Percentiles rank a stretch among this genome's conserved stretches.
phyloP scores from a whole-genome alignment of 2,329 filamentous ascomycete species.

The Orbilia oligospora region DNA sequence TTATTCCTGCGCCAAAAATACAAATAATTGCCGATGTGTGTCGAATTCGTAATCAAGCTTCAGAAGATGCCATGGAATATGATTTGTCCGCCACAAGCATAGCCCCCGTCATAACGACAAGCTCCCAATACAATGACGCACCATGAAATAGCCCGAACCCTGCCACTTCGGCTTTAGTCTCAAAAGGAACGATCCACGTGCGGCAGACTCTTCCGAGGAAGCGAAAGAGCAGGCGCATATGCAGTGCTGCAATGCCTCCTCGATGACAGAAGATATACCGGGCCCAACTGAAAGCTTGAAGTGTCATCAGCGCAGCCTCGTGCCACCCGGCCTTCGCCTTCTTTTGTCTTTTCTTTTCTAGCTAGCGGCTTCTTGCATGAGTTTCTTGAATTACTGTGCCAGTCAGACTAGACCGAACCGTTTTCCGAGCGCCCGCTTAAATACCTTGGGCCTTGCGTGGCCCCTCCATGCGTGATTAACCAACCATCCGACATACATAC shows the following conservation, averaged over 20 bases:
- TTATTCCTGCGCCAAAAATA: not conserved
- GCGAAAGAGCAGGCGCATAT: slow-evolving; percentile 32
- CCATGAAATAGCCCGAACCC: not conserved
- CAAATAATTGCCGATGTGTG: not conserved
- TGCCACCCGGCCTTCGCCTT: slow-evolving; percentile 12
- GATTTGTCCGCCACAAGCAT: slow-evolving; percentile 11
- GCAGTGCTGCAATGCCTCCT: slow-evolving; percentile 13
- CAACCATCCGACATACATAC: slow-evolving; percentile 7
- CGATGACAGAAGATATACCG: slow-evolving; percentile 16
- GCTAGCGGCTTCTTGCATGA: slow-evolving; percentile 26
- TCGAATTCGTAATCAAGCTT: not conserved
- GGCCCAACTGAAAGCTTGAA: not conserved
- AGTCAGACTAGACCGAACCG: slow-evolving; percentile 24
- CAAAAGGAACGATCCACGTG: slow-evolving; percentile 42
- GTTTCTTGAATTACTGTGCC: slow-evolving; percentile 4
- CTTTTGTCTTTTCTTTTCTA: not conserved
- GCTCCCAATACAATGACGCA: slow-evolving; percentile 30
- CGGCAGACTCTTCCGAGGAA: slow-evolving; percentile 47
- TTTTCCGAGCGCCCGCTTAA: slow-evolving; percentile 40
- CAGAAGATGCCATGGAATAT: not conserved
- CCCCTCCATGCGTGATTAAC: slow-evolving; percentile 54
- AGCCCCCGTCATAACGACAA: slow-evolving; percentile 4
- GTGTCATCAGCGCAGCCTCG: slow-evolving; percentile 24
- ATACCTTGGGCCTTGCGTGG: slow-evolving; percentile 36
- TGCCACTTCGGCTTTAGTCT: not conserved